Base-by-base conservation (phyloP, 331 rosid genomes). In the Arachis monticola region DNA sequence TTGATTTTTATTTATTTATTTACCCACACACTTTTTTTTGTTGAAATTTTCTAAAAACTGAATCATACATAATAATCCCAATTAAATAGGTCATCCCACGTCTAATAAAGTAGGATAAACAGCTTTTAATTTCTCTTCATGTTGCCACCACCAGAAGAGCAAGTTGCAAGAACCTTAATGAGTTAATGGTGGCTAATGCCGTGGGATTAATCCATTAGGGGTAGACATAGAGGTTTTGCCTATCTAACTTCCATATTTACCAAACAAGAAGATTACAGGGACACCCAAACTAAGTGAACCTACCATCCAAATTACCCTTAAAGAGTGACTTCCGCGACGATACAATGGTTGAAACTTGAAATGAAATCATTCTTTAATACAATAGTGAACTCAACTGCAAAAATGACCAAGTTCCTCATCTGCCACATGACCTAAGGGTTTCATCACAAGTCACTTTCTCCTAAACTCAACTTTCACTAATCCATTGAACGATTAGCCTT, bases 391-490 rank as follows among this genome's bases (percentile, higher is more conserved):
- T 79, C 73, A 45, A 47, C 75, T 35, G 62, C 68, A 30, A 55
- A 53, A 61, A 72, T 52, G 59, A 38, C 41, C 67, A 59, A 58
- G 68, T 60, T 70, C 78, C 79, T 55, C 67, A 57, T 13, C 60
- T 59, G 51, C 67, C 76, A 76, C 76, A 61, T 67, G 76, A 71
- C 77, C 71, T 9, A 12, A 42, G 46, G 41, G 76, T 53, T 35
- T 40, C 72, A 74, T 50, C 41, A 53, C 60, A 3, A 10, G 50
- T 55, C 2, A 70, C 48, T 60, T 64, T 64, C 60, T 55, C 46
- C n/a, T 38, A 58, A 27, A 14, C 67, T 70, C 72, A 74, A 68
- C 41, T 50, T 51, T 10, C 5, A 50, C 60, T 10, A 44, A 32
- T 42, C 69, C 63, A 57, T 35, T 17, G 10, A 72, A 65, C 13